phyloP scores from a whole-genome alignment of 2,329 filamentous ascomycete genomes.

The Ceratocystis huliohia region DNA sequence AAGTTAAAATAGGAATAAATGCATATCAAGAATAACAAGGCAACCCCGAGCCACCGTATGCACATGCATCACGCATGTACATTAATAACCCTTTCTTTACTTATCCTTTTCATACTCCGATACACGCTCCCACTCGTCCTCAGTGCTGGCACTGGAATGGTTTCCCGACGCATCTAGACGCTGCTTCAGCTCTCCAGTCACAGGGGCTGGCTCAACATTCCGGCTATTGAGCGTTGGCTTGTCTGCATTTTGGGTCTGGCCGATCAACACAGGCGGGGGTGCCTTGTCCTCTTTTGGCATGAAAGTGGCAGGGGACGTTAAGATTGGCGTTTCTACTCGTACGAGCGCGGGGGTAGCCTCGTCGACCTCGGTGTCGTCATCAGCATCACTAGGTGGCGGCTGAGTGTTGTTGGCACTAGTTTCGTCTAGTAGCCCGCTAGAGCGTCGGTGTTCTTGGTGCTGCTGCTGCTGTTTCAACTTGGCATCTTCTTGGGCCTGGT shows the following conservation, averaged over 20 bases:
- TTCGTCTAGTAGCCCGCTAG: not conserved
- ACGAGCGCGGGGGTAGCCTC: conserved; percentile 27
- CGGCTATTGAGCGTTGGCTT: conserved; percentile 22
- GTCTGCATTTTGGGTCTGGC: not conserved
- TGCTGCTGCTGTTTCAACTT: conserved; percentile 23
- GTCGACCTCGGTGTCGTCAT: conserved; percentile 43
- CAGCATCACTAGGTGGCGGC: conserved; percentile 23
- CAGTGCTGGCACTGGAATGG: conserved; percentile 58
- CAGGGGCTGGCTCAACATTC: conserved; percentile 33
- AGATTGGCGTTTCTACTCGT: not conserved
- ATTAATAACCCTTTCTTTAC: conserved; percentile 27
- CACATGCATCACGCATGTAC: not conserved
- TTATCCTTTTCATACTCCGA: conserved; percentile 56
- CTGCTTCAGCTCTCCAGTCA: conserved; percentile 38
- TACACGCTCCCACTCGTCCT: conserved; percentile 97
- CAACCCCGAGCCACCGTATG: not conserved
- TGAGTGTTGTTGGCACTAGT: conserved; percentile 27
- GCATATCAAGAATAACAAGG: not conserved
- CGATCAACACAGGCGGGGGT: not conserved
- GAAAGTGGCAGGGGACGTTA: conserved; percentile 19
- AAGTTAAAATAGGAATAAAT: not conserved
- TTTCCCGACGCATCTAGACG: conserved; percentile 32
- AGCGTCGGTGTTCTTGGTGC: conserved; percentile 23
- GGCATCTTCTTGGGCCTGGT: conserved; percentile 32
- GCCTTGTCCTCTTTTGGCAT: not conserved